These are phyloP conservation scores for Nyssa sinensis DNA, from an alignment of 148 eudicot species.

Conservation along the genomic window DNA sequence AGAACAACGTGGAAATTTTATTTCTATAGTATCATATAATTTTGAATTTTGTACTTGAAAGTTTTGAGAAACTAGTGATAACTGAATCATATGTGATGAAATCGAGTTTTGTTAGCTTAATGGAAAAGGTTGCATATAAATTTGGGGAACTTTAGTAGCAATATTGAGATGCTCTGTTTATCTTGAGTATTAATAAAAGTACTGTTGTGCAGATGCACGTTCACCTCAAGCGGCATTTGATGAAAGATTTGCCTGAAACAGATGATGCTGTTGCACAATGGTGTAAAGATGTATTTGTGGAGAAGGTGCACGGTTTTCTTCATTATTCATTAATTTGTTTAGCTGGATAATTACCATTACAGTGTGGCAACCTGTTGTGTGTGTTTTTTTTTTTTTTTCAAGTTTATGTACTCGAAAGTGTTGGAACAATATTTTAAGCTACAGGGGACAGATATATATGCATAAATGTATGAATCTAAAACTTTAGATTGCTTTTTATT, in stretches of 20 bases:
- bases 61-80: not conserved
- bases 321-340: not conserved
- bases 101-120: not conserved
- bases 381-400: not conserved
- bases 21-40: not conserved
- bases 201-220: conserved; percentile 65
- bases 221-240: conserved; percentile 70
- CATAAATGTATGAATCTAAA: not conserved
- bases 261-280: conserved; percentile 92
- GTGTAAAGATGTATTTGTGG: conserved; percentile 85
- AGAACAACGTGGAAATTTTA: not conserved
- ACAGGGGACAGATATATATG: not conserved
- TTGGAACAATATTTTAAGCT: not conserved
- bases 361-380: not conserved
- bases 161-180: not conserved
- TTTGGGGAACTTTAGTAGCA: not conserved
- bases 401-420: no score
- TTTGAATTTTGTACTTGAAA: not conserved
- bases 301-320: conserved; percentile 49
- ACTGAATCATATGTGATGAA: not conserved
- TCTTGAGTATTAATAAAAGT: not conserved
- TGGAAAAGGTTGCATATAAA: not conserved
- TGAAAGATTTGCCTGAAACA: conserved; percentile 86
- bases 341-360: not conserved
- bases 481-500: not conserved